Percentiles rank a stretch among this genome's conserved stretches.
These are phyloP conservation scores for Royoungia palumana DNA, from an alignment of 768 basidiomycete species.

Conservation along the genomic window DNA sequence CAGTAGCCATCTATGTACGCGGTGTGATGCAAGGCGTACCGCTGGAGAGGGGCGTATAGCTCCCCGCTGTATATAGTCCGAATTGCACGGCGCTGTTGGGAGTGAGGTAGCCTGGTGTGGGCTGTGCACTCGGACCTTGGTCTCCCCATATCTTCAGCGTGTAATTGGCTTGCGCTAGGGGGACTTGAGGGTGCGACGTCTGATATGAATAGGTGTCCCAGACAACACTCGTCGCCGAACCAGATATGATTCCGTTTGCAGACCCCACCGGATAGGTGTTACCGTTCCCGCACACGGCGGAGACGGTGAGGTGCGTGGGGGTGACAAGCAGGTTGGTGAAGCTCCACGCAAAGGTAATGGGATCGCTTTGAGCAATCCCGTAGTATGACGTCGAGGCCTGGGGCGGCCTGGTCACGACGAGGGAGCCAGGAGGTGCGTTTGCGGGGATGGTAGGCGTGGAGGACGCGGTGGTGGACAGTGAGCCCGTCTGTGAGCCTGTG, in stretches of 20 bases:
- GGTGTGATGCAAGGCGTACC: constrained; percentile 12
- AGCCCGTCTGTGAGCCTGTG: constrained; percentile 6
- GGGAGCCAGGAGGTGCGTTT: constrained; percentile 57
- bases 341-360: constrained; percentile 91
- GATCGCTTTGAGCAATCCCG: constrained; percentile 73
- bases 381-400: constrained; percentile 80
- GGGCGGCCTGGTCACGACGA: constrained; percentile 78
- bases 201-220: constrained; percentile 64
- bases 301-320: constrained; percentile 57
- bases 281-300: constrained; percentile 60
- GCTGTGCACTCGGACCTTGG: constrained; percentile 46
- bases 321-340: constrained; percentile 69
- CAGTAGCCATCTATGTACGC: neutral
- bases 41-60: constrained; percentile 48
- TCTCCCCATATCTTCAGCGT: constrained; percentile 57
- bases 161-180: constrained; percentile 57
- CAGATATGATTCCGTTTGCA: constrained; percentile 48
- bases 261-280: constrained; percentile 66
- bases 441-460: constrained; percentile 40
- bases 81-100: constrained; percentile 52
- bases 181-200: constrained; percentile 40
- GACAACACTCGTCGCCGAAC: constrained; percentile 45
- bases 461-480: constrained; percentile 3
- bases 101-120: constrained; percentile 47
- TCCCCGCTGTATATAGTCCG: constrained; percentile 53